These are phyloP conservation scores for Daldinia decipiens DNA, from an alignment of 495 filamentous ascomycete species.

Conservation along the genomic window DNA sequence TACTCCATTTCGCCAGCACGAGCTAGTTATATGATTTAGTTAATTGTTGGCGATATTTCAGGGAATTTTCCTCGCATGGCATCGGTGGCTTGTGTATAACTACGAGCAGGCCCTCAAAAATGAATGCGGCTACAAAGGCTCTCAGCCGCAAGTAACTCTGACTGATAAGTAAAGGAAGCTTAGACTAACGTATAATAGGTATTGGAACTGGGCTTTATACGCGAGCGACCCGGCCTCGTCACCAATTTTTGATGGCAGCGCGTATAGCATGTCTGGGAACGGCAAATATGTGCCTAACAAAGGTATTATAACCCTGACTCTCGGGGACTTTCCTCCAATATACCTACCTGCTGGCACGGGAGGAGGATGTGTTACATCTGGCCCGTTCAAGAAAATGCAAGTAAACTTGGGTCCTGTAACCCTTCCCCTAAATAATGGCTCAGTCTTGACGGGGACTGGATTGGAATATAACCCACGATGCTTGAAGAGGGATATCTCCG, in stretches of 20 bases:
- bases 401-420: constrained; percentile 65
- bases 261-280: constrained; percentile 70
- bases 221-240: constrained; percentile 62
- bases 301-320: constrained; percentile 40
- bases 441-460: constrained; percentile 38
- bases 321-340: constrained; percentile 47
- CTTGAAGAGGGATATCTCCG: constrained; percentile 71
- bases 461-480: constrained; percentile 69
- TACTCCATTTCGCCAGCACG: constrained; percentile 20
- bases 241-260: constrained; percentile 72
- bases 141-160: constrained; percentile 52
- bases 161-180: not conserved
- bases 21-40: not conserved
- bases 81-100: constrained; percentile 70
- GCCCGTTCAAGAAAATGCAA: constrained; percentile 65
- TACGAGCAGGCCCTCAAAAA: constrained; percentile 74
- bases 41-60: constrained; percentile 27
- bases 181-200: constrained; percentile 44
- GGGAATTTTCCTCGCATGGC: constrained; percentile 76
- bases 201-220: constrained; percentile 73
- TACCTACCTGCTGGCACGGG: constrained; percentile 62
- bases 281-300: constrained; percentile 58
- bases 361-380: constrained; percentile 71
- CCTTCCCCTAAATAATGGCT: constrained; percentile 46
- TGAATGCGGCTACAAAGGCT: constrained; percentile 76